Evolutionary conservation across 1,284 basidiomycete species (phyloP).

Genomic region (Papiliotrema fonsecae): DNA sequence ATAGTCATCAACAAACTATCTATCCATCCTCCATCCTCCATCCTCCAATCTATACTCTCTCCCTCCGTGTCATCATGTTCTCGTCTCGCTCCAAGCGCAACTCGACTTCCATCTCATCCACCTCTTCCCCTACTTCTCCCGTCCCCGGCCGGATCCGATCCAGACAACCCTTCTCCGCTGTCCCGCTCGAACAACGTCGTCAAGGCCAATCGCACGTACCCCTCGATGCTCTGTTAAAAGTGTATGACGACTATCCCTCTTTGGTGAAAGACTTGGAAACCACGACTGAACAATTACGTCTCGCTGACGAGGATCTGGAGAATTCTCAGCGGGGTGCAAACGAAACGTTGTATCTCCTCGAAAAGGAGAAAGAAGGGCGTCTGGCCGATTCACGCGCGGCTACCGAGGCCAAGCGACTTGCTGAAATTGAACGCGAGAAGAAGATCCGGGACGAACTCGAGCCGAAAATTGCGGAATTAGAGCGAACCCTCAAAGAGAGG

Average conservation of each 20-base stretch:
- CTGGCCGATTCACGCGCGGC: background rate
- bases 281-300: background rate
- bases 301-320: background rate
- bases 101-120: too few species aligned
- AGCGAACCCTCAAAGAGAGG: background rate
- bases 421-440: background rate
- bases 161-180: background rate
- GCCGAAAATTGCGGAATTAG: constrained; percentile 1
- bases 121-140: too few species aligned
- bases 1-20: too few species aligned
- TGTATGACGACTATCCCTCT: constrained; percentile 1
- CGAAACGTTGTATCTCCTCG: background rate
- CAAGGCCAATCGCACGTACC: background rate
- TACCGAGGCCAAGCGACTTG: background rate
- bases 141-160: background rate
- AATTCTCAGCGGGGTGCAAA: background rate
- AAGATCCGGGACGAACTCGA: background rate
- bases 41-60: too few species aligned
- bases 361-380: background rate
- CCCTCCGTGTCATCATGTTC: too few species aligned
- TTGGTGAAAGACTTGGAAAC: constrained; percentile 1
- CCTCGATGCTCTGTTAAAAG: background rate
- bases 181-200: background rate
- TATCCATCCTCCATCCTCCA: too few species aligned
- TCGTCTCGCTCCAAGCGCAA: too few species aligned